phyloP scores from a whole-genome alignment of 2,329 filamentous ascomycete genomes.

The Zelopaecilomyces penicillatus region DNA sequence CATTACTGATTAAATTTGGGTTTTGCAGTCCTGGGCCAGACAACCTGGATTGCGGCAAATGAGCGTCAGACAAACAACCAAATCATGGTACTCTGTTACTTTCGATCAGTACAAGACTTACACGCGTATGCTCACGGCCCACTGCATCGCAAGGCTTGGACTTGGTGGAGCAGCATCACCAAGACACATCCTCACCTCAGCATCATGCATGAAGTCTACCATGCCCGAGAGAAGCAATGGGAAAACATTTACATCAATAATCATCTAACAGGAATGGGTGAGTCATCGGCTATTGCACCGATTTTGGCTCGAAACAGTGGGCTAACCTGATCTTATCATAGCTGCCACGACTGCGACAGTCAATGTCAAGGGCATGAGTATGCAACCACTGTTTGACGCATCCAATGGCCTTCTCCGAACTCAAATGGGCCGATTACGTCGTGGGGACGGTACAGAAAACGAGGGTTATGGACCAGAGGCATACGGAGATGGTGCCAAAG shows the following conservation, averaged over 20 bases:
- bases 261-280: conserved; percentile 7
- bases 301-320: too few relatives aligned
- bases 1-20: too few relatives aligned
- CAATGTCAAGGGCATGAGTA: too few relatives aligned
- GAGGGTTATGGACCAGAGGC: too few relatives aligned
- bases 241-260: conserved; percentile 37
- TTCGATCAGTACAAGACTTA: conserved; percentile 33
- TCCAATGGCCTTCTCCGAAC: too few relatives aligned
- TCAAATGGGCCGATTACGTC: too few relatives aligned
- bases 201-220: conserved; percentile 42
- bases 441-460: too few relatives aligned
- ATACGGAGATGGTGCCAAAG: too few relatives aligned
- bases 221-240: conserved; percentile 29
- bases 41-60: neutral
- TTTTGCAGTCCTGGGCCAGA: conserved; percentile 2
- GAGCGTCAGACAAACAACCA: conserved; percentile 21
- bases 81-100: conserved; percentile 35
- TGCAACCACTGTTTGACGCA: too few relatives aligned
- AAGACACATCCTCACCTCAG: conserved; percentile 27
- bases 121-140: conserved; percentile 37
- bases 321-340: too few relatives aligned
- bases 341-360: too few relatives aligned
- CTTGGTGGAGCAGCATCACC: conserved; percentile 33
- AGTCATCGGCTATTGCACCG: neutral
- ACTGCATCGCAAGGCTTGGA: conserved; percentile 35